phyloP scores from a whole-genome alignment of 352 stramenopile species.

The Phytophthora boehmeriae region DNA sequence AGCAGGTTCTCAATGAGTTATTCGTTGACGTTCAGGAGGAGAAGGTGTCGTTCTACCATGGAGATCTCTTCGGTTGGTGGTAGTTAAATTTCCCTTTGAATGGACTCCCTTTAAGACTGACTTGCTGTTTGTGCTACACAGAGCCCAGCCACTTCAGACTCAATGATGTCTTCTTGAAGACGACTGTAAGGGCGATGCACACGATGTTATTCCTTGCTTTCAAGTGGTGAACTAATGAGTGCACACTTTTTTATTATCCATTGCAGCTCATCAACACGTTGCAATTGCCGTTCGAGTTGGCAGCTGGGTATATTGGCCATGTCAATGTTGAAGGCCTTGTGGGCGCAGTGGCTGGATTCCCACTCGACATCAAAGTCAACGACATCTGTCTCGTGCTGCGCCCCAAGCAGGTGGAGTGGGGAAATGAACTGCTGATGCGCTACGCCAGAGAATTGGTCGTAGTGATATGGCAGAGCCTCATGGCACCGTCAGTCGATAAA shows the following conservation, averaged over 20 bases:
- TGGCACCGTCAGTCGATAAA: slow-evolving; percentile 33
- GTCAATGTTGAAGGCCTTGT: slow-evolving; percentile 67
- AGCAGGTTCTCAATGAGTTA: slow-evolving; percentile 66
- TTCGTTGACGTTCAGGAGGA: slow-evolving; percentile 63
- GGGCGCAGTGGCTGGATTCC: slow-evolving; percentile 59
- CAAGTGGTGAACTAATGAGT: neutral
- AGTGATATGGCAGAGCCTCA: slow-evolving; percentile 58
- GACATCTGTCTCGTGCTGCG: slow-evolving; percentile 70
- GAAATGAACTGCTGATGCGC: slow-evolving; percentile 71
- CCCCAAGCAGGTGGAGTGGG: slow-evolving; percentile 62
- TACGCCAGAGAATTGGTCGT: slow-evolving; percentile 72
- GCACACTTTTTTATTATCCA: neutral
- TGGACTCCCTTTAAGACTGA: slow-evolving; percentile 4
- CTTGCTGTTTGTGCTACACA: neutral
- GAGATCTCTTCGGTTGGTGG: slow-evolving; percentile 69
- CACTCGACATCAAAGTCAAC: slow-evolving; percentile 54
- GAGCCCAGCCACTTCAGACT: slow-evolving; percentile 72
- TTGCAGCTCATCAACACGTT: slow-evolving; percentile 64
- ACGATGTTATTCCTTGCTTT: neutral
- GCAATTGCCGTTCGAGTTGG: slow-evolving; percentile 69
- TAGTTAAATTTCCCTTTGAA: neutral
- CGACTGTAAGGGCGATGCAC: slow-evolving; percentile 35
- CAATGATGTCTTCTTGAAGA: slow-evolving; percentile 67
- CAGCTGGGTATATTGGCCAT: slow-evolving; percentile 70
- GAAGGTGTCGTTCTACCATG: slow-evolving; percentile 69